These are phyloP conservation scores for Ambrosiella cleistominuta DNA, from an alignment of 2,329 filamentous ascomycete genomes.

Conservation along the genomic window DNA sequence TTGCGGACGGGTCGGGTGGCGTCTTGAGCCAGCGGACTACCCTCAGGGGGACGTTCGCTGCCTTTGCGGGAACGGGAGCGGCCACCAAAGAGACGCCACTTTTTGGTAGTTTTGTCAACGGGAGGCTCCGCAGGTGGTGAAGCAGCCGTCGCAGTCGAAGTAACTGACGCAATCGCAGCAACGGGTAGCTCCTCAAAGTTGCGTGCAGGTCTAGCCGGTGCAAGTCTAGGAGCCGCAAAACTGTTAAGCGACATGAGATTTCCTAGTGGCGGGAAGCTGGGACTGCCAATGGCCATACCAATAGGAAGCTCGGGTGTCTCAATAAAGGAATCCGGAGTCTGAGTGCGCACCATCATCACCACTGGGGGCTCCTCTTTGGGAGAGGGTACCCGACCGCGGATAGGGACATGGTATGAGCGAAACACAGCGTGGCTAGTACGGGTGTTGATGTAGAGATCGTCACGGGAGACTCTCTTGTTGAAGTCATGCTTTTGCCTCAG, in stretches of 20 bases:
- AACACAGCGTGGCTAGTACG: slow-evolving; percentile 20
- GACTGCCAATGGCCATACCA: slow-evolving; percentile 59
- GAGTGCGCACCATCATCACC: slow-evolving; percentile 22
- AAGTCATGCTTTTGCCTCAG: slow-evolving; percentile 6
- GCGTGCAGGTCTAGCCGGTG: neutral
- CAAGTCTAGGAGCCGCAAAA: neutral
- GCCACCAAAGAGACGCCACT: slow-evolving; percentile 14
- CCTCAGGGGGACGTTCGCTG: slow-evolving; percentile 1
- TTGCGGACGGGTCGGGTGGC: neutral
- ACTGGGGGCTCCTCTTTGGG: slow-evolving; percentile 25
- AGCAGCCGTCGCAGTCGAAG: neutral
- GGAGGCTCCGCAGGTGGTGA: slow-evolving; percentile 2
- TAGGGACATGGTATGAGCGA: slow-evolving; percentile 24
- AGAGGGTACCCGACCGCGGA: slow-evolving; percentile 26
- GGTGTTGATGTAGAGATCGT: slow-evolving; percentile 23
- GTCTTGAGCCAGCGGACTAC: neutral
- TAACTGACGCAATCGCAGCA: neutral
- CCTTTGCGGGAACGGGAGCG: slow-evolving; percentile 9
- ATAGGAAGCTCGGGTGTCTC: slow-evolving; percentile 30
- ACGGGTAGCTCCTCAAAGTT: neutral
- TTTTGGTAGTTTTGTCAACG: slow-evolving; percentile 9
- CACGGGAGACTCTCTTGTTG: slow-evolving; percentile 28
- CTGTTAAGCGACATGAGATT: neutral
- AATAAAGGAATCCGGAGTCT: slow-evolving; percentile 26
- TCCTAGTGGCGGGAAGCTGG: slow-evolving; percentile 18